Evolutionary conservation across 305 asterid genomes (phyloP), one percentile per base, ranked within the genome.

Genomic region (Fraxinus latifolia): DNA sequence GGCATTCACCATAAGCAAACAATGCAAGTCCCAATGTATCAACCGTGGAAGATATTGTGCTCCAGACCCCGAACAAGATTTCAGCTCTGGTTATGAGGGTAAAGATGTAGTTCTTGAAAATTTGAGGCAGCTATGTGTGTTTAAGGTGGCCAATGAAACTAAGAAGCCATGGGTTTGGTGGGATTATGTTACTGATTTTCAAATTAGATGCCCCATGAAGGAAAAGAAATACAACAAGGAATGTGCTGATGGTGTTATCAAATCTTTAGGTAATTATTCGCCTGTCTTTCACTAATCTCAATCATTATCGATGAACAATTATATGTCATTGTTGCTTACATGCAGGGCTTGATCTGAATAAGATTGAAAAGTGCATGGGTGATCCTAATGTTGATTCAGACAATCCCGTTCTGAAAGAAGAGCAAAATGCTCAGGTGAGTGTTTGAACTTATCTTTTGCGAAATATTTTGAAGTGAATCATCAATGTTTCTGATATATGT

Each of bases 11-110:
- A 77, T 91, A 15, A 96, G 99, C 91, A 96, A 89, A 79, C 98
- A 96, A 83, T 96, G 99, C 91, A 94, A 90, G 88, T 94, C 98
- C 31, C 99, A 96, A 39, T 96, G 99, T 87, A 91, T 96, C 79
- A 96, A 96, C 87, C 95, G 87, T 79, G 98, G 98, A 62, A 92
- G 98, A 85, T 96, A 96, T 83, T 96, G 98, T 75, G 98, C 99
- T 78, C 98, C 99, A 6, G 99, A 96, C 82, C 99, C 99, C 11
- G 99, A 96, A 79, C 98, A 93, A 85, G 99, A 96, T 89, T 96
- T 96, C 81, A 94, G 92, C 90, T 12, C 87, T 19, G 99, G 98
- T 68, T 96, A 96, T 72, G 98, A 96, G 15, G 98, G 99, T 39
- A 96, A 92, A 82, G 97, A 94, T 68, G 98, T 96, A 11, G 99